A percentile compares a stretch with the other conserved stretches of the same genome.
Conservation (phyloP, 768 basidiomycete species). For the Suillus cothurnatus region DNA sequence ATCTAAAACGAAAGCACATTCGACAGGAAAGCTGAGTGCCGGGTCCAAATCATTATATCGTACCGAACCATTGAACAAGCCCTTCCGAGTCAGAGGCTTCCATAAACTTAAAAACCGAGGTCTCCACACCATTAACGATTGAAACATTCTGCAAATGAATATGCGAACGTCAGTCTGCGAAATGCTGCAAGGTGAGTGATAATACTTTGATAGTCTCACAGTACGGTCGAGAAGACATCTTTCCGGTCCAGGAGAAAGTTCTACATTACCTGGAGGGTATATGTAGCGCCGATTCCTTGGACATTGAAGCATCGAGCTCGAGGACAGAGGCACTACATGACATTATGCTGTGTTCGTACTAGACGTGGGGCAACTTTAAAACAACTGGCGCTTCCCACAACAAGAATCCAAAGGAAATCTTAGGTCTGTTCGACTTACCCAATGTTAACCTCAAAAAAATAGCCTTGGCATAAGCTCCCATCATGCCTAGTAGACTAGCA, state of each 20-base stretch:
- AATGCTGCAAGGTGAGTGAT: slow-evolving; percentile 1
- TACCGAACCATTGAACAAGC: slow-evolving; percentile 75
- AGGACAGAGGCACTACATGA: slow-evolving; percentile 34
- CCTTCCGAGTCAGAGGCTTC: slow-evolving; percentile 93
- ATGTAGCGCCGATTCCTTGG: slow-evolving; percentile 9
- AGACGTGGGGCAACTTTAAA: too few relatives aligned
- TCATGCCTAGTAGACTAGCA: too few relatives aligned
- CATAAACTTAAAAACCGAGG: slow-evolving; percentile 80
- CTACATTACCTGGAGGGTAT: slow-evolving; percentile 7
- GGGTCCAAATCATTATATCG: slow-evolving; percentile 23
- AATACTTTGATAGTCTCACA: slow-evolving; percentile 68
- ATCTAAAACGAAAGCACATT: slow-evolving; percentile 42
- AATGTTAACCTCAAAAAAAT: too few relatives aligned
- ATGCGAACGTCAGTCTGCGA: slow-evolving; percentile 11
- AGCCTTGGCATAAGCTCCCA: too few relatives aligned
- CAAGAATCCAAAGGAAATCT: too few relatives aligned
- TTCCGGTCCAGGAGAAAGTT: slow-evolving; percentile 10
- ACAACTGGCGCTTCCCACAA: too few relatives aligned
- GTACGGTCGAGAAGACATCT: slow-evolving; percentile 47
- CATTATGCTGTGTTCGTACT: too few relatives aligned
- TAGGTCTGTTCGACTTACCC: too few relatives aligned
- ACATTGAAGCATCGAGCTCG: slow-evolving; percentile 35
- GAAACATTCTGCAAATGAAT: slow-evolving; percentile 89
- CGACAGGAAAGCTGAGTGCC: slow-evolving; percentile 11
- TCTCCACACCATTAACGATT: slow-evolving; percentile 75